These are phyloP conservation scores for Phytopythium montanum DNA, from an alignment of 352 stramenopile genomes.

Conservation along the genomic window DNA sequence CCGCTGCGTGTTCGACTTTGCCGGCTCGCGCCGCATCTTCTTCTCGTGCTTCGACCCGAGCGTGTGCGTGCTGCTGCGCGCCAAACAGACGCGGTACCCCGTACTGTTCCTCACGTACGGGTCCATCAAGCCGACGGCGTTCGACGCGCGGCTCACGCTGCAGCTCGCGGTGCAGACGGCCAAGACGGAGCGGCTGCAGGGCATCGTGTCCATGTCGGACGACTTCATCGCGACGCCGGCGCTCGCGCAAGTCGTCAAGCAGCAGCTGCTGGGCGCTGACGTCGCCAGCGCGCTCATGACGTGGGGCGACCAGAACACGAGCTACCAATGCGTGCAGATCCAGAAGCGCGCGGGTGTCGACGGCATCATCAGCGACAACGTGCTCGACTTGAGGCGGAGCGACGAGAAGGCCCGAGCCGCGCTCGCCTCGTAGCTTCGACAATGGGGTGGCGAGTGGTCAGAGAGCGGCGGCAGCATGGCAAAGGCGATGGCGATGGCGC, in stretches of 20 bases:
- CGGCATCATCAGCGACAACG: constrained; percentile 82
- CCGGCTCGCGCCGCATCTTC: constrained; percentile 58
- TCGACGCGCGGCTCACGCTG: constrained; percentile 59
- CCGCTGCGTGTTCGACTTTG: constrained; percentile 63
- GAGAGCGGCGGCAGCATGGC: too few relatives aligned
- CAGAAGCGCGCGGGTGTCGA: constrained; percentile 71
- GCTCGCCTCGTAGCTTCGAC: constrained; percentile 1
- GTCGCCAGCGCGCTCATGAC: constrained; percentile 40
- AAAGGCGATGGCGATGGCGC: too few relatives aligned
- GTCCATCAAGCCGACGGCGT: constrained; percentile 32
- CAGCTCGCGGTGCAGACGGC: constrained; percentile 56
- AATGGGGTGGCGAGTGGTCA: too few relatives aligned
- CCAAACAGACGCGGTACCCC: constrained; percentile 71
- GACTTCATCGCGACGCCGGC: constrained; percentile 52
- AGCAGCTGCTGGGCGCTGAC: constrained; percentile 10
- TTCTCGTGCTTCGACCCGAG: constrained; percentile 82
- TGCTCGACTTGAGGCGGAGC: constrained; percentile 64
- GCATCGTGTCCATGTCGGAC: constrained; percentile 75
- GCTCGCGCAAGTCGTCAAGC: constrained; percentile 53
- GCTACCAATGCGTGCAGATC: constrained; percentile 55
- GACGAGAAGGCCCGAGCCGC: constrained; percentile 30
- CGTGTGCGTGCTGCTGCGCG: constrained; percentile 57
- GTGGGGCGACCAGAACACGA: constrained; percentile 83
- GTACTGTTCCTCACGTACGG: constrained; percentile 77
- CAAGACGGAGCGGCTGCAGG: constrained; percentile 61